Evolutionary conservation across 768 basidiomycete species (phyloP).

Genomic region (Dioszegia aurantiaca): DNA sequence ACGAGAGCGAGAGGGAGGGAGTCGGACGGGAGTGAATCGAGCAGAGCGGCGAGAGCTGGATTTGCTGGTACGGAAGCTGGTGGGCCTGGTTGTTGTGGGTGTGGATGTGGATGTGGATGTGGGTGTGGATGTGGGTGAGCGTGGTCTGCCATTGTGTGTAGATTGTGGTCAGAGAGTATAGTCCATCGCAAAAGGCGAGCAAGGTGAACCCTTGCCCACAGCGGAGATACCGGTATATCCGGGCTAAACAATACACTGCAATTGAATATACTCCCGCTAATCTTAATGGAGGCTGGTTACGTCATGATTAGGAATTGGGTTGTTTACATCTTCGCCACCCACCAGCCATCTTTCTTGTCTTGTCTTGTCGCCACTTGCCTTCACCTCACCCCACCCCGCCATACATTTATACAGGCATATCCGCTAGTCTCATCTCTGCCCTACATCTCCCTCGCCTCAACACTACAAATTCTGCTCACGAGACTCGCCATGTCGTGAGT

Average conservation of each 20-base stretch:
- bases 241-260: too few species aligned
- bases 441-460: not conserved
- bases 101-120: conserved; percentile 13
- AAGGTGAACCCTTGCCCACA: too few species aligned
- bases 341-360: not conserved
- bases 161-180: not conserved
- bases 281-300: not conserved
- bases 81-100: conserved; percentile 17
- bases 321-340: conserved; percentile 4
- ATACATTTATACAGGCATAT: not conserved
- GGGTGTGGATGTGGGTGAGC: not conserved
- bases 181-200: not conserved
- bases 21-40: conserved; percentile 44
- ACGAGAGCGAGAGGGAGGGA: conserved; percentile 33
- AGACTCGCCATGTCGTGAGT: not conserved
- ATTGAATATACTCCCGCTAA: conserved; percentile 7
- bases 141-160: conserved; percentile 1
- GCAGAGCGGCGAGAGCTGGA: conserved; percentile 36
- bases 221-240: too few species aligned
- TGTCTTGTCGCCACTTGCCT: not conserved
- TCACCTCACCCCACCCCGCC: not conserved
- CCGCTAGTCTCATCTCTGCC: not conserved
- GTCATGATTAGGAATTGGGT: not conserved
- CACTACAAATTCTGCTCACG: not conserved
- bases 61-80: conserved; percentile 31